Evolutionary conservation across 305 asterid species (phyloP), one percentile per base, ranked within the genome.

Genomic region (Solanum aculeatissimum): DNA sequence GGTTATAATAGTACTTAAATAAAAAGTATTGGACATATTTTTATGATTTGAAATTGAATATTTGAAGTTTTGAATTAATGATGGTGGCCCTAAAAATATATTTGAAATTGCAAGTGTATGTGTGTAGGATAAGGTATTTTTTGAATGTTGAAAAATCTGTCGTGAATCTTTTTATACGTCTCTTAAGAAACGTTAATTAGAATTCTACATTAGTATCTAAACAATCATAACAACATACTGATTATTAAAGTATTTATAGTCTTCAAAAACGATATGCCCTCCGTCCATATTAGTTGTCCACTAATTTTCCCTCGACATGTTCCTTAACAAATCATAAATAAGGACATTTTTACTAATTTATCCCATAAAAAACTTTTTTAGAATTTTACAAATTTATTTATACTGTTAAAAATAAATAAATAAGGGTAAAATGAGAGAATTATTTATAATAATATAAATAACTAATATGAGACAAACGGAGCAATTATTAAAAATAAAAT

Each of bases 11-110:
- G 38, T 7, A 40, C 43, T 40, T 40, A 40, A 7, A 40, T 40
- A 40, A 40, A 7, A 40, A 40, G 43, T 40, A 60, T 23, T 10
- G 51, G 77, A 69, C 49, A 69, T 10, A 71, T 40, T 71, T 40
- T 72, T 21, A 43, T 13, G 38, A 74, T 79, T 86, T 81, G 68
- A 62, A 70, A 87, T 91, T 91, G 85, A 80, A 91, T 89, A 90
- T 66, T 94, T 92, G 91, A 92, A 93, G 87, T 58, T 77, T 90
- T 86, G 91, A 66, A 71, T n/a, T 71, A 43, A 12, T 71, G 57
- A 13, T 40, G 83, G 12, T 32, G 66, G 85, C 88, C 88, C 35
- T 86, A 84, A 60, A 60, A 80, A 63, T 72, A 42, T 23, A 12
- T 63, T 72, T 74, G 80, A 74, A 74, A 40, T 60, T 23, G 42